These are phyloP conservation scores for Kalanchoe fedtschenkoi DNA, from an alignment of 164 flowering plant species.

Conservation along the genomic window DNA sequence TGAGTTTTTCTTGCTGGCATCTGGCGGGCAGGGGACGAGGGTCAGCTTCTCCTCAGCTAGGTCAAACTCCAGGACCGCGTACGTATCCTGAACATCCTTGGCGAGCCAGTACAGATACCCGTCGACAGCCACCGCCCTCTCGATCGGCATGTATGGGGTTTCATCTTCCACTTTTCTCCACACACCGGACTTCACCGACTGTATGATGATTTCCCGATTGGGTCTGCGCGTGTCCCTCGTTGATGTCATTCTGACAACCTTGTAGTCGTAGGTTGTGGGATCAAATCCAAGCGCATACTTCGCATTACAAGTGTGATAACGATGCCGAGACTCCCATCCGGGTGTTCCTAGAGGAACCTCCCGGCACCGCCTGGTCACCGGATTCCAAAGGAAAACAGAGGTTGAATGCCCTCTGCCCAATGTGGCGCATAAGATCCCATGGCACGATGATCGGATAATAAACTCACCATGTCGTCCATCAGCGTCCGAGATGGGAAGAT, in stretches of 20 bases:
- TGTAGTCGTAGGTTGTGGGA: background rate
- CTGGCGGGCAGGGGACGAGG: background rate
- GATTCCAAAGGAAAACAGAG: background rate
- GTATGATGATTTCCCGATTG: background rate
- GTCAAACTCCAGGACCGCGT: background rate
- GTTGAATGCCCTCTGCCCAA: background rate
- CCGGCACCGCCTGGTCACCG: background rate
- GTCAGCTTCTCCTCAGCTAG: background rate
- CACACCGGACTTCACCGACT: background rate
- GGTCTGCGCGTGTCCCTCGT: background rate
- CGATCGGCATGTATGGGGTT: background rate
- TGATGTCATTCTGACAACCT: background rate
- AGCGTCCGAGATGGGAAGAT: no score
- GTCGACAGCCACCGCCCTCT: background rate
- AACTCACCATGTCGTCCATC: background rate
- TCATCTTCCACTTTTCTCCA: background rate
- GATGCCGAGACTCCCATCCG: background rate
- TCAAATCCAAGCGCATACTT: background rate
- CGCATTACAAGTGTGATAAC: no score
- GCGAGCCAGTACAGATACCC: background rate
- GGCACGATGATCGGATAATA: background rate
- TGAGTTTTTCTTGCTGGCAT: background rate
- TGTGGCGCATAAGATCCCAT: background rate
- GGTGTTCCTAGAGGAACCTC: background rate
- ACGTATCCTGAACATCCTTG: background rate